Percentiles rank a stretch among this genome's conserved stretches.
phyloP scores from a whole-genome alignment of 805 yeast genomes.

The Tanozyma kutaoensis region DNA sequence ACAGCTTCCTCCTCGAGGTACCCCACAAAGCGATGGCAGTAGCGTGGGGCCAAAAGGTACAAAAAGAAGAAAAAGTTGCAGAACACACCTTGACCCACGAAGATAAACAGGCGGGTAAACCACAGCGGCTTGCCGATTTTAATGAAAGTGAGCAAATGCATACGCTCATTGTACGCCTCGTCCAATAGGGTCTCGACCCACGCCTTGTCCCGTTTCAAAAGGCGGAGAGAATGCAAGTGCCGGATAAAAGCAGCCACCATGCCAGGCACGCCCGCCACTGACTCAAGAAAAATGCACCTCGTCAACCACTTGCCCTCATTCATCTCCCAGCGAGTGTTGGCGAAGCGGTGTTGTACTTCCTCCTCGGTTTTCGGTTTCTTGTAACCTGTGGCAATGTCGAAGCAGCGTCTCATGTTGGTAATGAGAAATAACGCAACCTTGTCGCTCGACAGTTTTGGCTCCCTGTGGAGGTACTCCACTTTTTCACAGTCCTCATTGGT shows the following conservation, averaged over 20 bases:
- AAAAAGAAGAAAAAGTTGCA: conserved; percentile 49
- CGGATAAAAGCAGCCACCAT: conserved; percentile 63
- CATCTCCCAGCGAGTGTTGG: conserved; percentile 36
- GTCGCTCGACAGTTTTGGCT: conserved; percentile 35
- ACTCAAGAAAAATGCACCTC: conserved; percentile 49
- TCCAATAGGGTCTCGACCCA: conserved; percentile 65
- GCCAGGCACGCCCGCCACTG: conserved; percentile 74
- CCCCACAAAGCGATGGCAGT: conserved; percentile 68
- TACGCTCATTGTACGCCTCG: conserved; percentile 69
- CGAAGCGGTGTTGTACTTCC: conserved; percentile 12
- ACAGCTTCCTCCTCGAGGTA: conserved; percentile 72
- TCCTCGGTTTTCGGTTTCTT: conserved; percentile 33
- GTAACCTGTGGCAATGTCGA: conserved; percentile 56
- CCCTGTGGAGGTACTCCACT: conserved; percentile 38
- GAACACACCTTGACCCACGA: conserved; percentile 59
- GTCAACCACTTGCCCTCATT: conserved; percentile 53
- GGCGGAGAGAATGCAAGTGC: conserved; percentile 50
- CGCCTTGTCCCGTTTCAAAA: conserved; percentile 53
- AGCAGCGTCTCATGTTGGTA: conserved; percentile 29
- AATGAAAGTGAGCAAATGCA: conserved; percentile 61
- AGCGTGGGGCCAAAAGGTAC: conserved; percentile 44
- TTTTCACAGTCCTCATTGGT: conserved; percentile 15
- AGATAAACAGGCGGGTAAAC: conserved; percentile 40
- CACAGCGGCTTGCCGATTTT: conserved; percentile 50
- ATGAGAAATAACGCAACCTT: conserved; percentile 36